Evolutionary conservation across 2,329 filamentous ascomycete species (phyloP), one percentile per base, ranked within the genome.

Genomic region (Botrytis elliptica): DNA sequence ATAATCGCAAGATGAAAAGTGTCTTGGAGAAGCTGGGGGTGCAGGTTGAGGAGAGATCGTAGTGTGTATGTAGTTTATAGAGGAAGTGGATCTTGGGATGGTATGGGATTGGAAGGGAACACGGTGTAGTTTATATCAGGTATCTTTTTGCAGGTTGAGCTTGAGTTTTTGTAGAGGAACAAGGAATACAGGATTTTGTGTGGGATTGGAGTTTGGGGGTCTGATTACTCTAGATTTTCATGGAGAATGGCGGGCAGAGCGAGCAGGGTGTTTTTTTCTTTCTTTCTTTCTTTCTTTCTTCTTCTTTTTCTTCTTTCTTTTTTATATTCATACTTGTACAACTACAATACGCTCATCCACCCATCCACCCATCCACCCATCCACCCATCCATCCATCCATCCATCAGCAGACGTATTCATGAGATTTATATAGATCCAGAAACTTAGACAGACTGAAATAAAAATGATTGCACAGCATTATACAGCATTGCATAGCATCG

Each of bases 1-100:
- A 78, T 59, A 77, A 71, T 20, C 78, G 74, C 74, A 79, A 67
- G 38, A 36, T 57, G 62, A 68, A 40, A 22, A 60, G 20, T 29
- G n/a, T 67, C 16, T 42, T 69, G 18, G n/a, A 69, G 36, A 69
- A 49, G 18, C 49, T 67, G 52, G 71, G 40, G 7, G 40, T 72
- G 20, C 22, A 70, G 57, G n/a, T 60, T 12, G 71, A 38, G 33
- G 49, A 72, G n/a, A 49, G n/a, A 14, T 44, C n/a, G 9, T 25
- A 42, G 18, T 20, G 10, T 8, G n/a, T 2, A n/a, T 8, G 14
- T 8, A 18, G 52, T 29, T 29, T 7, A 2, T 18, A 46, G n/a
- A 46, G 25, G 22, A 22, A 22, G 67, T 16, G 12, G 25, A 55
- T 29, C 25, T 40, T 70, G 22, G 52, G n/a, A 44, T 64, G 22